Percentiles rank a stretch among this genome's conserved stretches.
Evolutionary conservation across 2,329 filamentous ascomycete genomes (phyloP).

Genomic region (Hymenoscyphus albidus): DNA sequence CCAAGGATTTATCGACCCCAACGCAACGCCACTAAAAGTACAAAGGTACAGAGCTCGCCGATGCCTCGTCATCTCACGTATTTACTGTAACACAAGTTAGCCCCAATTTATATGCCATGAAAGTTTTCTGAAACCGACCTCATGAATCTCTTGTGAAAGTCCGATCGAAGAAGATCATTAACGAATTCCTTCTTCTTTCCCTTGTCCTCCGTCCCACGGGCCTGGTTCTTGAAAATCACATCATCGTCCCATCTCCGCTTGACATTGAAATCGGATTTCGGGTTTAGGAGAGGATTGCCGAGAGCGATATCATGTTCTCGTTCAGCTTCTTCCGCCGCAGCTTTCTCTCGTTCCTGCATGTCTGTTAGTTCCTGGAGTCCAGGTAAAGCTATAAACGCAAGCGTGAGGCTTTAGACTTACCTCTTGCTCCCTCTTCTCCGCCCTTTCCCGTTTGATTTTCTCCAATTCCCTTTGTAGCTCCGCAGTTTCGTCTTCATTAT

Average conservation of each 20-base stretch:
- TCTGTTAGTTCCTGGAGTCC: constrained; percentile 13
- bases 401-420: constrained; percentile 35
- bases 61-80: constrained; percentile 34
- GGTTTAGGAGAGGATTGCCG: constrained; percentile 87
- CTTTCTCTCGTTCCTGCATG: constrained; percentile 68
- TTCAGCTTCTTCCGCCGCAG: constrained; percentile 76
- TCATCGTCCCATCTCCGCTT: constrained; percentile 97
- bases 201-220: constrained; percentile 87
- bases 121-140: constrained; percentile 32
- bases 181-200: constrained; percentile 91
- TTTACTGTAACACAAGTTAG: constrained; percentile 31
- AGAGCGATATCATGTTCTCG: constrained; percentile 84
- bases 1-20: neutral
- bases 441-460: constrained; percentile 84
- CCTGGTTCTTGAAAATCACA: constrained; percentile 99
- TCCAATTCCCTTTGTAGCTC: constrained; percentile 90
- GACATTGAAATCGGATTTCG: constrained; percentile 77
- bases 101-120: constrained; percentile 10
- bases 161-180: constrained; percentile 88
- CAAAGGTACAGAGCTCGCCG: constrained; percentile 6
- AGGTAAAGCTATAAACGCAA: neutral
- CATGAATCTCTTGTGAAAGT: constrained; percentile 99
- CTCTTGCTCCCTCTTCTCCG: constrained; percentile 72
- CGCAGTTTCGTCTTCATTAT: constrained; percentile 78
- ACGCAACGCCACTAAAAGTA: constrained; percentile 10